Conservation (phyloP, 805 yeast species). For the Pichia exigua region DNA sequence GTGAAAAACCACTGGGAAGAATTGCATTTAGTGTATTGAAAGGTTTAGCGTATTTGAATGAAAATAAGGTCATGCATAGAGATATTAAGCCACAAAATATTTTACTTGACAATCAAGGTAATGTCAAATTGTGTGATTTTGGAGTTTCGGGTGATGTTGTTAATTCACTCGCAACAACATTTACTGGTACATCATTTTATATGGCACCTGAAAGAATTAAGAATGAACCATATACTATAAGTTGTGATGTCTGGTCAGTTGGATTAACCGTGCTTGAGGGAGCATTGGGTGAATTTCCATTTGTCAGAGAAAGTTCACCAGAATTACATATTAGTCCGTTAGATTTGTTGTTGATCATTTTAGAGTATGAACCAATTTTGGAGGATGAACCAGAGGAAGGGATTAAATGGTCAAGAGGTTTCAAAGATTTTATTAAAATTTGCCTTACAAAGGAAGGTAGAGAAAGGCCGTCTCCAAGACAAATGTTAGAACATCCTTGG, state of each 20-base stretch:
- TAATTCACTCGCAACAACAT: conserved; percentile 89
- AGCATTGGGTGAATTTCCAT: conserved; percentile 88
- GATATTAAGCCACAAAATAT: conserved; percentile 97
- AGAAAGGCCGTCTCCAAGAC: conserved; percentile 86
- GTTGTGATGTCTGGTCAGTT: conserved; percentile 94
- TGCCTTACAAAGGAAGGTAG: conserved; percentile 74
- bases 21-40: conserved; percentile 78
- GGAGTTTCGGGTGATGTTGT: conserved; percentile 98
- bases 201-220: conserved; percentile 98
- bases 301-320: conserved; percentile 30
- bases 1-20: conserved; percentile 88
- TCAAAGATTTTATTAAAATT: conserved; percentile 72
- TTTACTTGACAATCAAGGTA: conserved; percentile 63
- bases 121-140: conserved; percentile 90
- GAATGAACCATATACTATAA: conserved; percentile 91
- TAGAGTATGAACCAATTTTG: conserved; percentile 74
- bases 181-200: conserved; percentile 94
- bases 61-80: conserved; percentile 81
- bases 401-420: conserved; percentile 74
- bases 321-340: conserved; percentile 63
- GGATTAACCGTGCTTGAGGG: conserved; percentile 90
- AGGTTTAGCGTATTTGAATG: conserved; percentile 84
- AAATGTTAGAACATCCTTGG: conserved; percentile 95
- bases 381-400: conserved; percentile 69
- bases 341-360: conserved; percentile 72